Conservation (phyloP, 2,329 filamentous ascomycete species). For the Taxawa tesnikishii region DNA sequence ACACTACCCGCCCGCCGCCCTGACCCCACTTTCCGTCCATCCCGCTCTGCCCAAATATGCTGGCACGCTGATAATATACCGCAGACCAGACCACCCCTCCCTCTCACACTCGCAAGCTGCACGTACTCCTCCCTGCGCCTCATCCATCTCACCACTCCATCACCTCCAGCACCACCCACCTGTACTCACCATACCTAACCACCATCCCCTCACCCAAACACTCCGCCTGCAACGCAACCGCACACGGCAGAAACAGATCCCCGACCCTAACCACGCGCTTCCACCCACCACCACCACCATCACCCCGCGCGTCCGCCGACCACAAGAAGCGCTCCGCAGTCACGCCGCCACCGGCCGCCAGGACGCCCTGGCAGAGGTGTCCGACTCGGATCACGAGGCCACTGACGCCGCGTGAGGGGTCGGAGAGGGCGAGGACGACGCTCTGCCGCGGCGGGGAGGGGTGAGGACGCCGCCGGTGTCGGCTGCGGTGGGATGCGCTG, state of each 20-base stretch:
- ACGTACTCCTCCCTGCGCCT: not conserved
- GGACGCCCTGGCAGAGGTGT: conserved; percentile 42
- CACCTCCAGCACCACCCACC: conserved; percentile 27
- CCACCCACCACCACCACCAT: conserved; percentile 18
- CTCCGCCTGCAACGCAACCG: conserved; percentile 19
- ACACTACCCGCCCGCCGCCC: too few species aligned
- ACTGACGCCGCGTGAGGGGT: conserved; percentile 17
- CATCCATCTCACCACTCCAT: conserved; percentile 1
- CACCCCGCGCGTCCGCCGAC: conserved; percentile 7
- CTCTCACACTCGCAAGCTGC: too few species aligned
- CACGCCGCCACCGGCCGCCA: conserved; percentile 31
- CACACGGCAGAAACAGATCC: conserved; percentile 27
- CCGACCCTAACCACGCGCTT: conserved; percentile 25
- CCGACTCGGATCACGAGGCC: conserved; percentile 45
- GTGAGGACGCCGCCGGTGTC: conserved; percentile 3
- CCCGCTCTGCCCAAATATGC: too few species aligned
- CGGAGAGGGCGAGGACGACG: conserved; percentile 30
- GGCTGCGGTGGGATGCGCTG: conserved; percentile 10
- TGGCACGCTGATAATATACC: too few species aligned
- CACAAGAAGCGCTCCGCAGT: conserved; percentile 46
- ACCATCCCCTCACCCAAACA: conserved; percentile 17
- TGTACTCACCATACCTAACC: conserved; percentile 19
- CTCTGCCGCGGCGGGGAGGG: conserved; percentile 15
- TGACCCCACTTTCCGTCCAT: too few species aligned
- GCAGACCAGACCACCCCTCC: too few species aligned